Evolutionary conservation across 129 eudicot genomes (phyloP), one percentile per base, ranked within the genome.

Genomic region (Tagetes patula): DNA sequence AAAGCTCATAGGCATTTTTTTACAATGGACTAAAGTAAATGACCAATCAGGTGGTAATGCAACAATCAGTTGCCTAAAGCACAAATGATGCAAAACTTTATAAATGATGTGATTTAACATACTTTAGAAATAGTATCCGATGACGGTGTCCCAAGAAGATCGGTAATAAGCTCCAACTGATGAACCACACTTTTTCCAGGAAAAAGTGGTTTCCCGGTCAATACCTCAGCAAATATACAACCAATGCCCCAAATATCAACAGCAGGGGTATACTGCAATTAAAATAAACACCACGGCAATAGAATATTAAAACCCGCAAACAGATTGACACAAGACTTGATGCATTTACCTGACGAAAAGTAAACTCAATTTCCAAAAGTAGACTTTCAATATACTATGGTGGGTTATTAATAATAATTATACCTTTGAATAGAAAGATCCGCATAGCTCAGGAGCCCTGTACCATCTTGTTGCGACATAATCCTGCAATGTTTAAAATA

Each of bases 391-490:
- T 34, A 71, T 48, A 70, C 46, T 32, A 42, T 13, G 0, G 56
- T 69, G 53, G 39, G 48, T 3, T 41, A 58, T 12, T 56, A 3
- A 10, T 4, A 3, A 34, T 60, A 60, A 59, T 13, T 34, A 11
- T 86, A 91, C 97, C 96, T 88, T 91, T 3, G 97, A 88, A 79
- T 84, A 91, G 68, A 91, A 91, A 63, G 97, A 91, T 41, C 97
- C 97, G 59, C 97, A 91, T 71, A 91, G 79, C 58, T 91, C 97
- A 41, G 97, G 97, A 82, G 97, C 97, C 47, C 95, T 84, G 45
- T 91, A 91, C 97, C 97, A 91, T 75, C 97, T 84, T 45, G 97
- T 91, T 43, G 97, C 97, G 65, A 91, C 97, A 86, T 91, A 91
- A 81, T 91, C 97, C 97, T 91, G 88, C 60, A 69, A 49, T 34